Evolutionary conservation across 371 early-diverging fungal genomes (phyloP).

Genomic region (Rozella allomycis): DNA sequence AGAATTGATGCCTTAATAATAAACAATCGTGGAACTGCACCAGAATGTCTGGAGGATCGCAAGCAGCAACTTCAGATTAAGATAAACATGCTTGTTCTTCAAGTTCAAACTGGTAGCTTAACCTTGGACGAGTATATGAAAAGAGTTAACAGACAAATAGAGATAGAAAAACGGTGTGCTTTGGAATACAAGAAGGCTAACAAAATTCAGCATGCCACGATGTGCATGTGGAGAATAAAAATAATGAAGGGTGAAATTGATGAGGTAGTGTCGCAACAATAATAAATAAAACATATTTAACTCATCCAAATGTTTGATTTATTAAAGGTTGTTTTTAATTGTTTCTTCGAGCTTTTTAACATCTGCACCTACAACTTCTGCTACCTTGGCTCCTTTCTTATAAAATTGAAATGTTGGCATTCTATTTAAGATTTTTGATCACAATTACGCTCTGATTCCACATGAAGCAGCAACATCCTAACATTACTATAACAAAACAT

Average conservation of each 20-base stretch:
- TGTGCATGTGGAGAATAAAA: constrained; percentile 42
- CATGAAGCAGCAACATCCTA: too few relatives aligned
- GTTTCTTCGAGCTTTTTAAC: too few relatives aligned
- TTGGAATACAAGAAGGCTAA: constrained; percentile 38
- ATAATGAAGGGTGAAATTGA: constrained; percentile 55
- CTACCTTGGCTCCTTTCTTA: constrained; percentile 36
- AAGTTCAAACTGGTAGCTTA: constrained; percentile 47
- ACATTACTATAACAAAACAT: not conserved
- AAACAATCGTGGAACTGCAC: constrained; percentile 6
- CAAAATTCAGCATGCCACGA: constrained; percentile 39
- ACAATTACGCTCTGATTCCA: too few relatives aligned
- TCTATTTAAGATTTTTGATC: too few relatives aligned
- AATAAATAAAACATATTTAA: too few relatives aligned
- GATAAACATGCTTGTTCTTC: constrained; percentile 51
- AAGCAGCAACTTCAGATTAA: constrained; percentile 46
- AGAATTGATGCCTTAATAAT: constrained; percentile 22
- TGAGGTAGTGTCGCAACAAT: constrained; percentile 11
- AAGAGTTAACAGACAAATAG: not conserved
- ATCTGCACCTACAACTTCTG: constrained; percentile 47
- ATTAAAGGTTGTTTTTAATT: too few relatives aligned
- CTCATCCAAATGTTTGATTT: too few relatives aligned
- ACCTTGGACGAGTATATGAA: constrained; percentile 31
- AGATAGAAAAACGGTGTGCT: constrained; percentile 10
- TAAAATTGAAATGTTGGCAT: constrained; percentile 29
- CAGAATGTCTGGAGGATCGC: constrained; percentile 39